Conservation (phyloP, 352 stramenopile genomes). For the Achlya hypogyna region DNA sequence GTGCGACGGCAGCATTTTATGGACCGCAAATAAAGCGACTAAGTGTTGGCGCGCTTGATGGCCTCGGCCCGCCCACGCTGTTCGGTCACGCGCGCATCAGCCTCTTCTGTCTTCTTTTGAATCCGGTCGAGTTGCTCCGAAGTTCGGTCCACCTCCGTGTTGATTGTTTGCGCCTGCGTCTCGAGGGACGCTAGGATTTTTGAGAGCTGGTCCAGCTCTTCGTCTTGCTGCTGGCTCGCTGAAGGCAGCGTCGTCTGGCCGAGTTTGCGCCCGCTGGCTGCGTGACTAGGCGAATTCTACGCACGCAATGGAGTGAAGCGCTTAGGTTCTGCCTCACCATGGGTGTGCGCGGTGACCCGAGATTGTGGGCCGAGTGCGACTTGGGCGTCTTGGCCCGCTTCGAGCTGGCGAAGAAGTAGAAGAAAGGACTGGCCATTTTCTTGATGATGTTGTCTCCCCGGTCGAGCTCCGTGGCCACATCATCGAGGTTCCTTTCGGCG, state of each 20-base stretch:
- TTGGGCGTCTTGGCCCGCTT: constrained; percentile 3
- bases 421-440: constrained; percentile 54
- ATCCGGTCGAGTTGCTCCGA: constrained; percentile 69
- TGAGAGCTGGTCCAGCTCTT: constrained; percentile 53
- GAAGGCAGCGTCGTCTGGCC: neutral
- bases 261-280: too few species aligned
- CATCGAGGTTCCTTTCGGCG: constrained; percentile 49
- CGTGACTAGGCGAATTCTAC: neutral
- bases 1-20: constrained; percentile 81
- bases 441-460: constrained; percentile 62
- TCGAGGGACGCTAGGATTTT: constrained; percentile 58
- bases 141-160: constrained; percentile 49
- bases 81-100: constrained; percentile 56
- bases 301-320: neutral
- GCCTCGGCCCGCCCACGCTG: constrained; percentile 58
- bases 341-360: neutral
- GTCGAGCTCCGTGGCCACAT: constrained; percentile 54
- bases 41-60: constrained; percentile 17
- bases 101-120: constrained; percentile 46
- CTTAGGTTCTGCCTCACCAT: neutral
- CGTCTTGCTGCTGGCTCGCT: too few species aligned
- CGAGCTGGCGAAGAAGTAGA: constrained; percentile 59
- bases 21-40: constrained; percentile 42
- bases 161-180: constrained; percentile 55
- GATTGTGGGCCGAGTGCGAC: neutral